Percentiles rank a stretch among this genome's conserved stretches.
Evolutionary conservation across 176 grass and related monocot genomes (phyloP).

Genomic region (Raddia guianensis): DNA sequence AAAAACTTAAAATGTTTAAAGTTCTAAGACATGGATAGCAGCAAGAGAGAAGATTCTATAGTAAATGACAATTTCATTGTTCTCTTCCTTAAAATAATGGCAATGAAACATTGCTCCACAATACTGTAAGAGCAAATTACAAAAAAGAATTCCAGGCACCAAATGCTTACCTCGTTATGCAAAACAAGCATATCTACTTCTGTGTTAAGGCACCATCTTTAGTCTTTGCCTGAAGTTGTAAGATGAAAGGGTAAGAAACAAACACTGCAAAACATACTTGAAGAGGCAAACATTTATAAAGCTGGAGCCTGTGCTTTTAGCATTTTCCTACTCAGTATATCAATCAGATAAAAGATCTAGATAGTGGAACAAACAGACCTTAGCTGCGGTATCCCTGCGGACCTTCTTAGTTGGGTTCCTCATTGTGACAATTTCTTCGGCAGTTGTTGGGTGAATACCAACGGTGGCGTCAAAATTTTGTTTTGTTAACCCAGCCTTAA

Average conservation of each 20-base stretch:
- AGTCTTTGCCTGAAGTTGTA: conserved; percentile 46
- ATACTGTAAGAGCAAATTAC: neutral
- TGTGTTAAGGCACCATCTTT: conserved; percentile 39
- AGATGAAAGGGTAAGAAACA: conserved; percentile 35
- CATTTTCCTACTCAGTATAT: neutral
- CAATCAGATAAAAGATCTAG: neutral
- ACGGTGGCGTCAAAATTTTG: conserved; percentile 77
- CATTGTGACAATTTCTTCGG: conserved; percentile 84
- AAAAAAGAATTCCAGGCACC: neutral
- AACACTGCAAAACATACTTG: neutral
- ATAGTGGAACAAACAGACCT: conserved; percentile 23
- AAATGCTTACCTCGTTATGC: conserved; percentile 33
- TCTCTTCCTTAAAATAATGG: neutral
- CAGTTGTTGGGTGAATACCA: conserved; percentile 69
- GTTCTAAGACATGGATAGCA: neutral
- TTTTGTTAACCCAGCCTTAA: conserved; percentile 80
- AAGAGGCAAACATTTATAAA: neutral
- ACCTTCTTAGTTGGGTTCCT: conserved; percentile 65
- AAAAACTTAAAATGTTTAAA: neutral
- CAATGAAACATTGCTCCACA: neutral
- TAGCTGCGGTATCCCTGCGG: conserved; percentile 44
- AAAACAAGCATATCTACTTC: conserved; percentile 20
- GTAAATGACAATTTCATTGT: neutral
- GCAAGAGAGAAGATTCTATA: neutral
- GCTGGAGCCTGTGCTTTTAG: neutral